Percentiles rank a stretch among this genome's conserved stretches.
Evolutionary conservation across 1,284 basidiomycete genomes (phyloP).

Genomic region (Leccinum fallax): DNA sequence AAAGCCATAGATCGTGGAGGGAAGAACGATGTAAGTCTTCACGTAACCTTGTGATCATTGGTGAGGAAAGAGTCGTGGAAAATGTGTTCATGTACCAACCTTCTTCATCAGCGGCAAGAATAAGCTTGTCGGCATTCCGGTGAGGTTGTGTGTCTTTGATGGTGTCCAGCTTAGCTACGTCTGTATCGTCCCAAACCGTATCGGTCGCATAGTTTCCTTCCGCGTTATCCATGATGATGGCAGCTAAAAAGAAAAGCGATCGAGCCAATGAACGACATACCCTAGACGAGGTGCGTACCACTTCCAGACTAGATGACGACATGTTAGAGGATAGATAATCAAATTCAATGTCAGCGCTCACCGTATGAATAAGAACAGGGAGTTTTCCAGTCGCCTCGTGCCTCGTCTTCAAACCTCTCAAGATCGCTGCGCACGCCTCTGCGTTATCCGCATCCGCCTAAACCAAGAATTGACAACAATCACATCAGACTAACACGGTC

Average conservation of each 20-base stretch:
- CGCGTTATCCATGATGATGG: conserved; percentile 36
- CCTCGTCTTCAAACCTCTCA: conserved; percentile 48
- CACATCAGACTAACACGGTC: background rate
- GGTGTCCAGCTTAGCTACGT: conserved; percentile 42
- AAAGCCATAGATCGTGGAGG: conserved; percentile 45
- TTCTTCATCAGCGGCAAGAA: conserved; percentile 46
- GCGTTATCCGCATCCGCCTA: conserved; percentile 49
- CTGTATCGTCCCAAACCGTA: conserved; percentile 44
- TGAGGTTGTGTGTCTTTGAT: conserved; percentile 42
- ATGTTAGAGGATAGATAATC: background rate
- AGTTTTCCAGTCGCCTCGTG: conserved; percentile 40
- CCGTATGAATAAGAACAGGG: conserved; percentile 56
- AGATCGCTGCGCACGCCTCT: conserved; percentile 43
- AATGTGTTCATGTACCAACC: conserved; percentile 28
- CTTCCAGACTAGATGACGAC: conserved; percentile 24
- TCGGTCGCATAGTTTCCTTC: conserved; percentile 39
- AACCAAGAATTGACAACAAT: background rate
- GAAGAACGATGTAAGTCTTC: conserved; percentile 41
- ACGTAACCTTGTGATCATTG: conserved; percentile 36
- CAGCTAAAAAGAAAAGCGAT: conserved; percentile 18
- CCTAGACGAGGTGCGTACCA: conserved; percentile 12
- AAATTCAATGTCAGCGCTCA: conserved; percentile 29
- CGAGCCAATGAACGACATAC: background rate
- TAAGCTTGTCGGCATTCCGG: conserved; percentile 43
- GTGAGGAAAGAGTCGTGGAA: background rate